Conservation (phyloP, 257 asterid species). For the Solanum medicagineum region DNA sequence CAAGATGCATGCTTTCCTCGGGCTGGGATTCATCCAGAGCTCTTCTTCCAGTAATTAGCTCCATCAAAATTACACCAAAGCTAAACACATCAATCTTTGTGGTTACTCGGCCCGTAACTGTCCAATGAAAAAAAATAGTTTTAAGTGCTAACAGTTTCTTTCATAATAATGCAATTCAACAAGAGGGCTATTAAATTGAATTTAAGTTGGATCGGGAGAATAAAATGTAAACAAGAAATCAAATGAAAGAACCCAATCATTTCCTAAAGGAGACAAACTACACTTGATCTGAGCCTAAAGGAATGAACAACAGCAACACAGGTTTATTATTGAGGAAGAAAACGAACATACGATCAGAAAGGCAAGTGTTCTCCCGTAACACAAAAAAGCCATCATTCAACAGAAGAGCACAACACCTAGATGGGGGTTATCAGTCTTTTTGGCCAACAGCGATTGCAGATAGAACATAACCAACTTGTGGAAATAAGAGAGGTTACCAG, state of each 20-base stretch:
- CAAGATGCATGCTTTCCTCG: conserved; percentile 6
- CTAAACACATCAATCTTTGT: conserved; percentile 6
- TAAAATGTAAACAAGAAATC: not conserved
- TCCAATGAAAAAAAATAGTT: not conserved
- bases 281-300: not conserved
- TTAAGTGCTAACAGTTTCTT: not conserved
- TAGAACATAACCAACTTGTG: not conserved
- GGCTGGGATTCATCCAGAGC: conserved; percentile 4
- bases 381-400: not conserved
- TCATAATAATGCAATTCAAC: not conserved
- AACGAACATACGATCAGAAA: not conserved
- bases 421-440: not conserved
- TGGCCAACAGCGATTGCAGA: not conserved
- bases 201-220: not conserved
- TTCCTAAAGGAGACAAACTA: not conserved
- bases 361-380: not conserved
- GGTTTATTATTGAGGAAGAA: not conserved
- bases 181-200: not conserved
- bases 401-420: not conserved
- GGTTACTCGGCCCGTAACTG: conserved; percentile 4
- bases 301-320: not conserved
- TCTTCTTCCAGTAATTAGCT: conserved; percentile 3
- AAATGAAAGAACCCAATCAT: not conserved
- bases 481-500: not conserved
- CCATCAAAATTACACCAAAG: conserved; percentile 5